These are phyloP conservation scores for Aspergillus baeticus DNA, from an alignment of 495 filamentous ascomycete species.

Conservation along the genomic window DNA sequence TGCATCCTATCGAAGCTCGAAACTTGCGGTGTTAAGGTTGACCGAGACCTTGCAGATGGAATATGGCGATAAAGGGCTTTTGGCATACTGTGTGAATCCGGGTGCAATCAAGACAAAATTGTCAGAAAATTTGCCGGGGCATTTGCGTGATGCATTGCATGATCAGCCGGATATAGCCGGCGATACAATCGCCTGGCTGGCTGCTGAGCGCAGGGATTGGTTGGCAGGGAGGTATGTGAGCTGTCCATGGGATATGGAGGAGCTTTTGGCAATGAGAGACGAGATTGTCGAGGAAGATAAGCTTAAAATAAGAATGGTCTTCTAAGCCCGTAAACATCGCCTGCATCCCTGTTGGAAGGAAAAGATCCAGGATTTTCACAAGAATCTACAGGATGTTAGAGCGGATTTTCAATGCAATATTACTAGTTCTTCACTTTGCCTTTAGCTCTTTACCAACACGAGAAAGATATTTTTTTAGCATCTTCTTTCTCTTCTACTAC, in stretches of 20 bases:
- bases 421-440: no score
- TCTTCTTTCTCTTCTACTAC: no score
- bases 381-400: no score
- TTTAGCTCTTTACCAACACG: no score
- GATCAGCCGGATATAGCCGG: conserved; percentile 37
- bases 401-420: no score
- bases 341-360: no score
- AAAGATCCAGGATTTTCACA: no score
- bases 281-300: no score
- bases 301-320: conserved; percentile 2
- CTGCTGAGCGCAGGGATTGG: conserved; percentile 35
- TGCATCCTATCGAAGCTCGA: conserved; percentile 29
- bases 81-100: conserved; percentile 50
- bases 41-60: conserved; percentile 38
- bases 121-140: not conserved
- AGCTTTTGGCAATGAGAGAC: conserved; percentile 18
- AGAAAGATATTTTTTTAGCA: no score
- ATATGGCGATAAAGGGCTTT: conserved; percentile 45
- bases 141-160: conserved; percentile 2
- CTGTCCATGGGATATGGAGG: conserved; percentile 44
- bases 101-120: conserved; percentile 50
- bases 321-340: no score
- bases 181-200: conserved; percentile 37
- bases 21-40: conserved; percentile 49
- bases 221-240: conserved; percentile 36